phyloP scores from a whole-genome alignment of 2,329 filamentous ascomycete species.

The Exophiala spinifera region DNA sequence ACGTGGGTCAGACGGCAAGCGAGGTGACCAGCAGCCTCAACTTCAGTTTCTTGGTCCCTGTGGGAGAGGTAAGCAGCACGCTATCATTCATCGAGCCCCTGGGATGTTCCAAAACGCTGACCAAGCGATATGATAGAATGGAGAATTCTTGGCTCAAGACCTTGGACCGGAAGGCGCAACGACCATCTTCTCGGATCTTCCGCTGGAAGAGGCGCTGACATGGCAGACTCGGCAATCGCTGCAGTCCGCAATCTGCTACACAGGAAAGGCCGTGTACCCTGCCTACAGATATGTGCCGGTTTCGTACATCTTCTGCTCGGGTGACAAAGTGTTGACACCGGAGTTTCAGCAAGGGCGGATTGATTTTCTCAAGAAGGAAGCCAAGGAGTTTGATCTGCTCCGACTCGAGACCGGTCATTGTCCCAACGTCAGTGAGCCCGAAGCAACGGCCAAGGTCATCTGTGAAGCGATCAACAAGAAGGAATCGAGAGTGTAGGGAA shows the following conservation, averaged over 20 bases:
- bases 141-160: not conserved
- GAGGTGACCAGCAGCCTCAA: not conserved
- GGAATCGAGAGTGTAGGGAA: not conserved
- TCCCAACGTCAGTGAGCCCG: constrained; percentile 1
- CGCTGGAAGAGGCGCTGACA: not conserved
- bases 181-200: not conserved
- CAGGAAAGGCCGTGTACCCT: not conserved
- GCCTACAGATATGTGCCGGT: not conserved
- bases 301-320: not conserved
- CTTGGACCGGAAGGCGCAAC: not conserved
- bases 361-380: not conserved
- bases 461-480: not conserved
- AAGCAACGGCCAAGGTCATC: not conserved
- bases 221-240: not conserved
- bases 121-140: not conserved
- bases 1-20: not conserved
- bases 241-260: not conserved
- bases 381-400: not conserved
- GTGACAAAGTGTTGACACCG: not conserved
- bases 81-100: too few species aligned
- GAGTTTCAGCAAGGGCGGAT: constrained; percentile 1
- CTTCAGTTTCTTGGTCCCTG: not conserved
- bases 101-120: too few species aligned
- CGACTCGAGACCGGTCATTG: not conserved
- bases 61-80: not conserved